These are phyloP conservation scores for Chalciporus pseudorubinellus DNA, from an alignment of 768 basidiomycete genomes.

Conservation along the genomic window DNA sequence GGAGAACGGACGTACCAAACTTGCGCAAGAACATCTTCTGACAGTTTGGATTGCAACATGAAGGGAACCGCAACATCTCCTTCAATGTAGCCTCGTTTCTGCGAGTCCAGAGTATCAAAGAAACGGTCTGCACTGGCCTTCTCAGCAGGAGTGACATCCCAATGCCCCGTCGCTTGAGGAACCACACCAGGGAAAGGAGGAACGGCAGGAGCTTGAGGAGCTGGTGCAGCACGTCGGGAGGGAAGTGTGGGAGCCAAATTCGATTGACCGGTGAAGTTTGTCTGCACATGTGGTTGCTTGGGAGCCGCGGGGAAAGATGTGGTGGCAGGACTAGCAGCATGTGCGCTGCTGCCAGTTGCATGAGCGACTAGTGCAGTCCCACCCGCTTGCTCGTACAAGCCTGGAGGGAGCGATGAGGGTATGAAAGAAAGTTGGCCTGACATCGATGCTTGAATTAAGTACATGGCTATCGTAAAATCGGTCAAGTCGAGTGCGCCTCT, in stretches of 20 bases:
- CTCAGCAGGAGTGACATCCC: slow-evolving; percentile 84
- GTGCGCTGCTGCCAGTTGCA: slow-evolving; percentile 56
- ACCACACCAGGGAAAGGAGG: slow-evolving; percentile 30
- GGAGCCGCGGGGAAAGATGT: slow-evolving; percentile 43
- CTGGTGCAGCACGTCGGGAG: slow-evolving; percentile 20
- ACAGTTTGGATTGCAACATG: slow-evolving; percentile 85
- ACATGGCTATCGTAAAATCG: slow-evolving; percentile 96
- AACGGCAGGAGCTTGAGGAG: slow-evolving; percentile 18
- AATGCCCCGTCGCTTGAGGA: slow-evolving; percentile 38
- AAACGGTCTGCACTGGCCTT: slow-evolving; percentile 75
- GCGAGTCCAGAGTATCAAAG: slow-evolving; percentile 80
- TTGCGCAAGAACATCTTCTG: slow-evolving; percentile 80
- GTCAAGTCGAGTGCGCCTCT: slow-evolving; percentile 84
- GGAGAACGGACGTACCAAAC: slow-evolving; percentile 66
- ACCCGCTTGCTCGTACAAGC: slow-evolving; percentile 80
- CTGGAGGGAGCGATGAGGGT: slow-evolving; percentile 74
- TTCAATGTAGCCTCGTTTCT: slow-evolving; percentile 77
- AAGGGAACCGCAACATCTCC: slow-evolving; percentile 95
- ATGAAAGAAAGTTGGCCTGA: slow-evolving; percentile 67
- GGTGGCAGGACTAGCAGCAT: slow-evolving; percentile 59
- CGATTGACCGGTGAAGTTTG: slow-evolving; percentile 45
- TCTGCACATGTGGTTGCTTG: slow-evolving; percentile 63
- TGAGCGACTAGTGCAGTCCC: slow-evolving; percentile 46
- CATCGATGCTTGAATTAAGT: slow-evolving; percentile 93
- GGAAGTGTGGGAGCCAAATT: slow-evolving; percentile 23